Conservation (phyloP, 306 rosid genomes). For the Myrica gale region DNA sequence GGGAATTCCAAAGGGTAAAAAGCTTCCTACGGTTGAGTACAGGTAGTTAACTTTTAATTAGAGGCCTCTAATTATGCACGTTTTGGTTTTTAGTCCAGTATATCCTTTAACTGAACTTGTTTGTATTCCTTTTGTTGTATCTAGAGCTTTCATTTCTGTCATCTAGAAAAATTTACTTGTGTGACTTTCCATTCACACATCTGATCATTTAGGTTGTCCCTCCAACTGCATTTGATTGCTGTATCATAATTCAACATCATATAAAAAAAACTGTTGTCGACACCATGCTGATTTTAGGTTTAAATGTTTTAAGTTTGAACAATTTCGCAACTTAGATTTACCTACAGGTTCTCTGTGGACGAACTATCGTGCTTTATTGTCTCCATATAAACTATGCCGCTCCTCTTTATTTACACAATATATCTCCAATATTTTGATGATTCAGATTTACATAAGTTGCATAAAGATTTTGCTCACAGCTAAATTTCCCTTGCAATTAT, state of each 20-base stretch:
- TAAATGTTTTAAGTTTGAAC: neutral
- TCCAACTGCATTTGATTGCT: neutral
- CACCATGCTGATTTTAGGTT: neutral
- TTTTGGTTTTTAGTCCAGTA: constrained; percentile 9
- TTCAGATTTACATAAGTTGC: neutral
- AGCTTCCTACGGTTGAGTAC: constrained; percentile 68
- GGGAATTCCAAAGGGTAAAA: constrained; percentile 52
- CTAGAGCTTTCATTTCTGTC: neutral
- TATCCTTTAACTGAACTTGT: neutral
- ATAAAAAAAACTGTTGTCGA: neutral
- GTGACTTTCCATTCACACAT: neutral
- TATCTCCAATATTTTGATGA: neutral
- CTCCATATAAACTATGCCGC: neutral
- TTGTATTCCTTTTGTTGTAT: too few species aligned
- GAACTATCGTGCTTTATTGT: neutral
- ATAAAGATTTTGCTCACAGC: neutral
- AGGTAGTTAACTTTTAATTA: constrained; percentile 46
- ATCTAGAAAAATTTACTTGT: neutral
- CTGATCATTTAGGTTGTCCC: neutral
- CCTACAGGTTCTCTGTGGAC: neutral
- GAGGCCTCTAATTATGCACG: constrained; percentile 18
- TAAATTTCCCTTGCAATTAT: neutral
- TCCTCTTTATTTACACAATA: neutral
- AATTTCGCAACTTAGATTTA: neutral
- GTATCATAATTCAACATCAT: neutral